A percentile compares a stretch with the other conserved stretches of the same genome.
These are phyloP conservation scores for Candida loeiensis DNA, from an alignment of 805 yeast species.

Conservation along the genomic window DNA sequence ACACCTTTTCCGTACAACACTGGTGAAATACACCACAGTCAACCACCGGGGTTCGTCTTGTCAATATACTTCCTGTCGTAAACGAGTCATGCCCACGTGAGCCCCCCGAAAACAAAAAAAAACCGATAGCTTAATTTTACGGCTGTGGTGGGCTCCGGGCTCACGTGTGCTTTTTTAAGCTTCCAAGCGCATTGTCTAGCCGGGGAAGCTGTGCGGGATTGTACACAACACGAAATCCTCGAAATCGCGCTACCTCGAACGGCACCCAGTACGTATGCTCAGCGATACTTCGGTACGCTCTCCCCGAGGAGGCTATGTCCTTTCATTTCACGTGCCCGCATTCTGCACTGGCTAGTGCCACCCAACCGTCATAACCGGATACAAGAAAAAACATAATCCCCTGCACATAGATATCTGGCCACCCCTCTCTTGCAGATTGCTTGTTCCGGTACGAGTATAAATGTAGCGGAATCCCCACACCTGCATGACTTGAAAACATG, in stretches of 20 bases:
- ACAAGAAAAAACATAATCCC: constrained; percentile 1
- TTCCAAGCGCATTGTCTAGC: background rate
- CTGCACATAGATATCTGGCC: constrained; percentile 2
- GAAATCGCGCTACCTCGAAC: background rate
- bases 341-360: background rate
- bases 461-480: background rate
- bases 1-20: too few relatives aligned
- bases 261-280: too few relatives aligned
- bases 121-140: too few relatives aligned
- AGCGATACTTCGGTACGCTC: too few relatives aligned
- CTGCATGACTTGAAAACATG: background rate
- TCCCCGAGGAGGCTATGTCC: too few relatives aligned
- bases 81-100: too few relatives aligned
- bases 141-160: background rate
- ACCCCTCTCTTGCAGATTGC: constrained; percentile 1
- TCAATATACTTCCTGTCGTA: too few relatives aligned
- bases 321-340: too few relatives aligned
- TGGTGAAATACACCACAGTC: too few relatives aligned
- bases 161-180: background rate
- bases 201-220: background rate
- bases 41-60: too few relatives aligned
- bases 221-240: background rate
- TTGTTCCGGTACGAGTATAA: background rate
- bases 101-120: too few relatives aligned
- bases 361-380: background rate